Conservation (phyloP, 805 yeast species). For the Yarrowia alimentaria region DNA sequence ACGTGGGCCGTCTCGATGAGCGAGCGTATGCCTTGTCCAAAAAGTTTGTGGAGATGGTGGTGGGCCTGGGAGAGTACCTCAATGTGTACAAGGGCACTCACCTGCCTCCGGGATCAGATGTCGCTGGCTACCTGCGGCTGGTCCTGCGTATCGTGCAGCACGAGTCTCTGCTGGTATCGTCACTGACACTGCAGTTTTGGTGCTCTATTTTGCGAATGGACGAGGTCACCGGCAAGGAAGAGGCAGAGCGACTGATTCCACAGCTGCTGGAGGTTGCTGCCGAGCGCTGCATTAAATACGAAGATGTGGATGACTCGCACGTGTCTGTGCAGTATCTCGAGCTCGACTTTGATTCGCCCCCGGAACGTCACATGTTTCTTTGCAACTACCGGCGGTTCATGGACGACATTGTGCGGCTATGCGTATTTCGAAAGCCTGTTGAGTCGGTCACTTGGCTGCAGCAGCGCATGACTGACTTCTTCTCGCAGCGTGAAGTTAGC, state of each 20-base stretch:
- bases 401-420: constrained; percentile 86
- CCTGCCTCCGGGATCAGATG: constrained; percentile 56
- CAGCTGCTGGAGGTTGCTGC: constrained; percentile 73
- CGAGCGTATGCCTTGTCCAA: constrained; percentile 75
- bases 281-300: constrained; percentile 71
- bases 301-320: constrained; percentile 62
- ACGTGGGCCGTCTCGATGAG: constrained; percentile 70
- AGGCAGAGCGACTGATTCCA: constrained; percentile 57
- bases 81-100: constrained; percentile 46
- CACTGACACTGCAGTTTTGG: constrained; percentile 92
- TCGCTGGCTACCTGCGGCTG: constrained; percentile 65
- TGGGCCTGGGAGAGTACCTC: constrained; percentile 76
- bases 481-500: constrained; percentile 63
- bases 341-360: constrained; percentile 83
- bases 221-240: constrained; percentile 46
- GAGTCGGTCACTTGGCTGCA: constrained; percentile 83
- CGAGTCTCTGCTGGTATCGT: constrained; percentile 84
- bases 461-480: constrained; percentile 65
- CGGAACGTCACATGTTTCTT: constrained; percentile 75
- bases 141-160: constrained; percentile 79
- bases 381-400: constrained; percentile 76
- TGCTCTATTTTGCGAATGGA: constrained; percentile 82
- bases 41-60: constrained; percentile 90
- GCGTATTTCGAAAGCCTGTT: constrained; percentile 81
- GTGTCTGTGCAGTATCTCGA: constrained; percentile 64